Percentiles rank a stretch among this genome's conserved stretches.
phyloP scores from a whole-genome alignment of 2,329 filamentous ascomycete species.

The Claviceps digitariae region DNA sequence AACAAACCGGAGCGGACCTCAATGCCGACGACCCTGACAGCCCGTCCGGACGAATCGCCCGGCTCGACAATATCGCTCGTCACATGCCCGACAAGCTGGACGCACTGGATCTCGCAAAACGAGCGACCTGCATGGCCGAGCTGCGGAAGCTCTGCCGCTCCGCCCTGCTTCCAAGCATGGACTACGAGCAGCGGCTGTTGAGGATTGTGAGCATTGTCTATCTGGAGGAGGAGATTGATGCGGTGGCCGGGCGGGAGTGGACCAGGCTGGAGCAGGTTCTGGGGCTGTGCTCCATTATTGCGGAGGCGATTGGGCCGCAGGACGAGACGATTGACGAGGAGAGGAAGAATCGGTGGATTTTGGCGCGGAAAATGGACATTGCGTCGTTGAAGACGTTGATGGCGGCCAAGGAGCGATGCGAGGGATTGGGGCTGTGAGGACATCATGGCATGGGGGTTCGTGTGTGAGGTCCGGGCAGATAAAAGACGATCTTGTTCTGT shows the following conservation, averaged over 20 bases:
- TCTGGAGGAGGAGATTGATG: slow-evolving; percentile 15
- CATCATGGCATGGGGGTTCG: neutral
- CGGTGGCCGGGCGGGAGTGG: slow-evolving; percentile 13
- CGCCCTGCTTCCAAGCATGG: slow-evolving; percentile 4
- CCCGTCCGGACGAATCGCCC: neutral
- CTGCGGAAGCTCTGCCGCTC: slow-evolving; percentile 10
- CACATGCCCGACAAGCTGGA: neutral
- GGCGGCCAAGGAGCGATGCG: neutral
- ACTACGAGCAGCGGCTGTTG: slow-evolving; percentile 11
- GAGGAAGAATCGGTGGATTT: slow-evolving; percentile 12
- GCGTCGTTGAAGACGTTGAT: slow-evolving; percentile 12
- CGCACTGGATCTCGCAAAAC: slow-evolving; percentile 1
- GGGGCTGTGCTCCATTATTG: slow-evolving; percentile 14
- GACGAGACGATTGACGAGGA: slow-evolving; percentile 9
- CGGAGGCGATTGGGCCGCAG: slow-evolving; percentile 11
- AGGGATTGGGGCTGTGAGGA: neutral
- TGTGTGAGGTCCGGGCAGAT: neutral
- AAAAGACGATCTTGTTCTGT: too few relatives aligned
- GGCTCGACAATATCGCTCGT: neutral
- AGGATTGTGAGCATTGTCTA: slow-evolving; percentile 15
- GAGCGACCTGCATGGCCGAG: slow-evolving; percentile 12
- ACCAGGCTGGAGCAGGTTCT: slow-evolving; percentile 13
- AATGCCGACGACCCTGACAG: too few relatives aligned
- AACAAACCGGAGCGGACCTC: neutral
- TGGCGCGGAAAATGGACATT: slow-evolving; percentile 13